Evolutionary conservation across 371 early-diverging fungal genomes (phyloP), one percentile per base, ranked within the genome.

Genomic region (Mucor piriformis): DNA sequence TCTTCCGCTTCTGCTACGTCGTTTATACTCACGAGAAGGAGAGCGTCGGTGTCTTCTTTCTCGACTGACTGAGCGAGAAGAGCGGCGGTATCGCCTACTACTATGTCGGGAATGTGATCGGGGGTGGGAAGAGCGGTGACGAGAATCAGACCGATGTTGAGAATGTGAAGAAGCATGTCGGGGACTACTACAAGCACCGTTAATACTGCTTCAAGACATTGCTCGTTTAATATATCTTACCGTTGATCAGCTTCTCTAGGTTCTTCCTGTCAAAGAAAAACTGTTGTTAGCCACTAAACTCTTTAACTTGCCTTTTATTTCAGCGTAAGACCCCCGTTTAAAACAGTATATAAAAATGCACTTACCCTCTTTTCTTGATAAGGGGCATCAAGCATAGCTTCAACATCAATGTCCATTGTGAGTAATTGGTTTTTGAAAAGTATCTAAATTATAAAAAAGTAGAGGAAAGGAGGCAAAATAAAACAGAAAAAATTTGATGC

Each of bases 371-470:
- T 86, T 72, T 87, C 83, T 69, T 85, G 88, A 76, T 88, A 93
- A 21, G 93, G 93, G 44, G 94, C 93, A 63, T 93, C 94, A 67
- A 93, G 83, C 81, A 93, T 84, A 62, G 88, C 91, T 74, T 92
- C 95, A 50, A 93, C 84, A 61, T 92, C 88, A 54, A 76, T 61
- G 51, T 81, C 81, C 83, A 74, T 55, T 24, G 46, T 46, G 11
- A 46, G 23, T 21, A 13, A 12, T 3, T 24, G 1, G 6, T 46
- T 46, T 46, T 46, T 46, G 11, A 46, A n/a, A n/a, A n/a, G 6
- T 46, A 46, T 46, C 46, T 46, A 46, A 24, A 42, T 42, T 18
- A n/a, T 5, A 20, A 20, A 46, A 46, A 20, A 24, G 23, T 23
- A 15, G 4, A 15, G 18, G 18, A 46, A 18, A 46, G 24, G 21